Evolutionary conservation across 768 basidiomycete genomes (phyloP), one percentile per base, ranked within the genome.

Genomic region (Galerina sulciceps): DNA sequence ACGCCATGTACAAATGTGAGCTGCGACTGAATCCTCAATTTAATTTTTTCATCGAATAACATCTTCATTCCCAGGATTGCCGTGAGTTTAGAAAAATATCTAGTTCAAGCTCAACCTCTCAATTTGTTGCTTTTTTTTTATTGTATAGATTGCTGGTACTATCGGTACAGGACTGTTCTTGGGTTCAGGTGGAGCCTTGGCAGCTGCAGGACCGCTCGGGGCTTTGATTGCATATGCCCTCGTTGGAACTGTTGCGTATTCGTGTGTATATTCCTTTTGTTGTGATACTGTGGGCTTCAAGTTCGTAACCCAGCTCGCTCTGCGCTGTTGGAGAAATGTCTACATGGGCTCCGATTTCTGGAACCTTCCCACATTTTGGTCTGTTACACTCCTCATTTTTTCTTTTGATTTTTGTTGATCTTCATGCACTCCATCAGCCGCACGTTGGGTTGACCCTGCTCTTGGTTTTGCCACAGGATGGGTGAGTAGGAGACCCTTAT

Each of bases 281-380:
- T 34, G 22, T 44, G 18, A 15, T 35, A 20, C 15, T 14, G 4
- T 52, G 10, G 10, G 40, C 20, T 20, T 17, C 15, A 41, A 44
- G 13, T 36, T 46, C 47, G 43, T 4, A 13, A 35, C 18, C 15
- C 15, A 85, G 84, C 6, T 83, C 86, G 4, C 73, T 91, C 13
- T 87, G 88, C 64, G 82, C 86, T 2, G 69, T 91, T 13, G 89
- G 85, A 35, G 91, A 93, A 73, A 88, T 92, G 89, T 88, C 89
- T n/a, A 85, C 87, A 3, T 83, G 84, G 73, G 90, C 89, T 1
- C 90, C 90, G 2, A 85, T 91, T 47, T 88, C 90, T 3, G 91
- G 91, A 15, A 87, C 88, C 0, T 91, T 90, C 69, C 88, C 89
- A 17, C 88, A 90, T 71, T 91, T 81, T 69, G 86, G 85, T 83